phyloP scores from a whole-genome alignment of 2,329 filamentous ascomycete species.

The Alternaria postmessia region DNA sequence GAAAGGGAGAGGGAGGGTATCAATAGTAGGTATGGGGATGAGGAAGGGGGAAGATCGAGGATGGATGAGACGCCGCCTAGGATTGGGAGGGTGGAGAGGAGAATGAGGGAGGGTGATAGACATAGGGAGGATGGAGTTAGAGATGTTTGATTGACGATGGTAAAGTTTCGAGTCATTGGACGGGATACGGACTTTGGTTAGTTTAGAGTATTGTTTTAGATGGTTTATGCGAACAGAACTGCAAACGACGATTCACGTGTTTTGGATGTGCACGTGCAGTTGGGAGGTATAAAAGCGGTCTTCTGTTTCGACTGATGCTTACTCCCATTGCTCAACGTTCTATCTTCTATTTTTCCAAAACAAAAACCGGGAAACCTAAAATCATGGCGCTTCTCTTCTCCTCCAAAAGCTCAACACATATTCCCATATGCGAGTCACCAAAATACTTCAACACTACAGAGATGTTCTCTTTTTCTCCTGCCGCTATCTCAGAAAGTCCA shows the following conservation, averaged over 20 bases:
- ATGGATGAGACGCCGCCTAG: conserved; percentile 50
- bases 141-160: background rate
- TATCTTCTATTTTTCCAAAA: background rate
- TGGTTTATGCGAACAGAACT: background rate
- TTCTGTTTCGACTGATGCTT: background rate
- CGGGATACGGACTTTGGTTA: background rate
- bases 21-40: conserved; percentile 32
- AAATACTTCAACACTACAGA: no score
- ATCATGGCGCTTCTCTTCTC: no score
- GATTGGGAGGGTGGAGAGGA: conserved; percentile 45
- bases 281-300: background rate
- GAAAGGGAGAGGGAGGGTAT: conserved; percentile 32
- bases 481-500: no score
- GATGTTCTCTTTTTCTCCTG: no score
- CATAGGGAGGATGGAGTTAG: background rate
- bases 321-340: background rate
- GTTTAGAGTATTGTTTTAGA: background rate
- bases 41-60: conserved; percentile 26
- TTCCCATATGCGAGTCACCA: no score
- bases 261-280: background rate
- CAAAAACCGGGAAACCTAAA: no score
- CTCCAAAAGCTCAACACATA: no score
- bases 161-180: background rate
- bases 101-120: conserved; percentile 14
- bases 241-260: background rate